These are phyloP conservation scores for Xerocomus cyaneibrunnescens DNA, from an alignment of 1,284 basidiomycete species.

Conservation along the genomic window DNA sequence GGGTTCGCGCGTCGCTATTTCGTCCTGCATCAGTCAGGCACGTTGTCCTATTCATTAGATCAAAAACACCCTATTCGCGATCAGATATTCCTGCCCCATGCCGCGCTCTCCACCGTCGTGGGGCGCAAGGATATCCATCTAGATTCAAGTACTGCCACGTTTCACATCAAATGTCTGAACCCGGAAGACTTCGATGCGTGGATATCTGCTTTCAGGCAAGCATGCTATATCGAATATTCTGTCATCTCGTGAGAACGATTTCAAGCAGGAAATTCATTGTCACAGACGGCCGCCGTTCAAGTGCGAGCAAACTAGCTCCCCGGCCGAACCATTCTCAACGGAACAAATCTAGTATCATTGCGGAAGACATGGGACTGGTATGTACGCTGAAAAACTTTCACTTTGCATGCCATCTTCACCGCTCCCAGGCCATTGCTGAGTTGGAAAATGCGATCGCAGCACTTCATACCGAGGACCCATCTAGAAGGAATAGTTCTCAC, in stretches of 20 bases:
- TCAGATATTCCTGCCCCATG: slow-evolving; percentile 62
- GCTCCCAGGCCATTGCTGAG: slow-evolving; percentile 41
- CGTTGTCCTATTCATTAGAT: slow-evolving; percentile 74
- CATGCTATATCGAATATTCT: not conserved
- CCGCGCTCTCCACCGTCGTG: slow-evolving; percentile 69
- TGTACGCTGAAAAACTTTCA: slow-evolving; percentile 28
- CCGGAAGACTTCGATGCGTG: slow-evolving; percentile 70
- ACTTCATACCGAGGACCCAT: slow-evolving; percentile 32
- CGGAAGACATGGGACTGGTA: slow-evolving; percentile 64
- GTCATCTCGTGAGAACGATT: slow-evolving; percentile 10
- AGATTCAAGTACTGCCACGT: slow-evolving; percentile 72
- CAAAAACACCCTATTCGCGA: slow-evolving; percentile 71
- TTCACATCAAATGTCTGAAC: slow-evolving; percentile 74
- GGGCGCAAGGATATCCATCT: slow-evolving; percentile 76
- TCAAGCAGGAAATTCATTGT: slow-evolving; percentile 55
- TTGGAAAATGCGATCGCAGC: slow-evolving; percentile 44
- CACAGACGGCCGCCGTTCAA: slow-evolving; percentile 51
- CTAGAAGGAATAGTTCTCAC: slow-evolving; percentile 36
- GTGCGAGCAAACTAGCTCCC: slow-evolving; percentile 38
- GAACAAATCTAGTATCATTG: slow-evolving; percentile 48
- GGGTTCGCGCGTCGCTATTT: slow-evolving; percentile 86
- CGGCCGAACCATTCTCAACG: slow-evolving; percentile 43
- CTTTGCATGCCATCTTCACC: slow-evolving; percentile 6
- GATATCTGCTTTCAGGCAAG: slow-evolving; percentile 71
- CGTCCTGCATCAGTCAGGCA: slow-evolving; percentile 60